Evolutionary conservation across 164 flowering plant species (phyloP), one percentile per base, ranked within the genome.

Genomic region (Magnolia sinica): DNA sequence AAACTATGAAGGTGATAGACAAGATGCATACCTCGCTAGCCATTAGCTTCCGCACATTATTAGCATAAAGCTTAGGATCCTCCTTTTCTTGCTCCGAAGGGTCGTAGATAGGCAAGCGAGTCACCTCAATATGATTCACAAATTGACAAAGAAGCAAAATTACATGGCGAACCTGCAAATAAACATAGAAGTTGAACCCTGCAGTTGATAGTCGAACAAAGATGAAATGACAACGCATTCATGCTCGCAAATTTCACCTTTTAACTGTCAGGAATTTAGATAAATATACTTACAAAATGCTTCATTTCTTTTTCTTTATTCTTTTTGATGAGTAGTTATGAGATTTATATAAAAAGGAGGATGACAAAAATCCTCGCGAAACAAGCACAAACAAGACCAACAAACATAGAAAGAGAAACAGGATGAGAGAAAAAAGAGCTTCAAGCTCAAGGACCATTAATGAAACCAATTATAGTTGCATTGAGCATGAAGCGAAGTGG

Each of bases 51-150:
- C 97, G 85, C 22, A 96, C 87, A 82, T 96, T 96, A 75, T 80
- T 83, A 61, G 99, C 97, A 86, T 90, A 94, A 31, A 94, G 87
- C 80, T 88, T 96, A 59, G 98, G 92, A 69, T 96, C 94, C 76
- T 91, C 93, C 84, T 87, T 91, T 82, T 96, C 99, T 87, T 91
- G 86, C 73, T 87, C 85, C 11, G 97, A 91, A 0, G 99, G 99
- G 80, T 81, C 71, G 82, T 92, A 96, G 9, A 91, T 79, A 71
- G 99, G 99, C 72, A 96, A 83, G 20, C 82, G 71, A 24, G 75
- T 88, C 74, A 91, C 99, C 86, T 94, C 97, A 59, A 96, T 81
- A 80, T 90, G 78, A 84, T 96, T 96, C 70, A 91, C 90, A 81
- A 94, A 91, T 84, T 96, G 99, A 83, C 99, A 92, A 63, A 96